phyloP scores from a whole-genome alignment of 768 basidiomycete species.

The Termitomyces eurrhizus region DNA sequence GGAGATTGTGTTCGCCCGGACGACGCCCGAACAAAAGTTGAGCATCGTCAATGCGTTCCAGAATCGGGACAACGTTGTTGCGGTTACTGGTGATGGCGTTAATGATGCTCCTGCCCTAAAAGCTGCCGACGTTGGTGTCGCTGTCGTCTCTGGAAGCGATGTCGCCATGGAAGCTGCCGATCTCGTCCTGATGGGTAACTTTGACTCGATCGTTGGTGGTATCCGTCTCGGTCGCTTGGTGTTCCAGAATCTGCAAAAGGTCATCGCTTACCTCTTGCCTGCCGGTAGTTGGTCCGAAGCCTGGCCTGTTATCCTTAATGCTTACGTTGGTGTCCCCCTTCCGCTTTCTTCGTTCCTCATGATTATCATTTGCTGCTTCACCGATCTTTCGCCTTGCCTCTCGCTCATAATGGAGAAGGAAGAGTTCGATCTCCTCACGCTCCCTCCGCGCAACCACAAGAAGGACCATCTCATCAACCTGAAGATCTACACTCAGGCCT shows the following conservation, averaged over 20 bases:
- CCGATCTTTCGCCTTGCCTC: slow-evolving; percentile 13
- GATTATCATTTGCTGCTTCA: slow-evolving; percentile 20
- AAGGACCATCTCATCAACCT: slow-evolving; percentile 18
- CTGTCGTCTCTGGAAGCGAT: slow-evolving; percentile 40
- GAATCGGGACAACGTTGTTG: slow-evolving; percentile 43
- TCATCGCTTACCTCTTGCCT: slow-evolving; percentile 42
- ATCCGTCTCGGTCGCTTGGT: slow-evolving; percentile 57
- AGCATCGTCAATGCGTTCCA: slow-evolving; percentile 54
- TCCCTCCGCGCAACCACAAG: slow-evolving; percentile 17
- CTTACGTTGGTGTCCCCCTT: slow-evolving; percentile 56
- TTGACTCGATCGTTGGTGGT: slow-evolving; percentile 54
- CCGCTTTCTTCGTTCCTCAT: slow-evolving; percentile 40
- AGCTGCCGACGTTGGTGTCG: slow-evolving; percentile 54
- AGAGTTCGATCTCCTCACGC: slow-evolving; percentile 18
- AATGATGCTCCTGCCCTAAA: slow-evolving; percentile 51
- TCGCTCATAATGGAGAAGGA: slow-evolving; percentile 19
- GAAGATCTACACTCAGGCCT: slow-evolving; percentile 16
- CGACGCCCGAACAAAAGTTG: slow-evolving; percentile 56
- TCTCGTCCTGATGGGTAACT: slow-evolving; percentile 37
- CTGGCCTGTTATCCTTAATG: slow-evolving; percentile 51
- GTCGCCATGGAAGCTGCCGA: slow-evolving; percentile 52
- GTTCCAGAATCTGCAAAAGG: slow-evolving; percentile 57
- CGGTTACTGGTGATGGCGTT: slow-evolving; percentile 57
- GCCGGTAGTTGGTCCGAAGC: slow-evolving; percentile 60
- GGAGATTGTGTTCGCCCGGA: slow-evolving; percentile 50